Evolutionary conservation across 2,329 filamentous ascomycete genomes (phyloP), one percentile per base, ranked within the genome.

Genomic region (Penicillium sp.): DNA sequence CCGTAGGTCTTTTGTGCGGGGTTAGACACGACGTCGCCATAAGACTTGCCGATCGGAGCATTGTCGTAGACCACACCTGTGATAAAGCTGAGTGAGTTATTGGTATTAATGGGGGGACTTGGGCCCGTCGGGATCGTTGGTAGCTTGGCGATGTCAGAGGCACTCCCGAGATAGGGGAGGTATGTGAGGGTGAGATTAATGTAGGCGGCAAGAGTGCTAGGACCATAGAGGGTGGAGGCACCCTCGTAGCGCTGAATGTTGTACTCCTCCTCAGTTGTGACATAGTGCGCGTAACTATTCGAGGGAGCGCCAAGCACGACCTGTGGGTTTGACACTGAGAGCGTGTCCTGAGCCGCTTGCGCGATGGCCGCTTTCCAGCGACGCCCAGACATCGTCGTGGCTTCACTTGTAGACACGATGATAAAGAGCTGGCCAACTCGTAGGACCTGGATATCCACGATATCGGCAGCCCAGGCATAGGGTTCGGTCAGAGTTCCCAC

Each of bases 381-480:
- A 24, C 93, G 86, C 0, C 93, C 93, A 1, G 91, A 87, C 94
- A 97, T 98, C 4, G 93, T 97, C 0, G 91, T 95, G 0, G 91
- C 92, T 77, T 97, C 94, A 33, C 92, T 92, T 0, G 93, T 90
- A 35, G 90, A 90, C 30, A 97, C 87, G 64, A 97, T 88, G 64
- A 97, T 89, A 60, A 96, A 82, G 7, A 97, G 79, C 71, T 95
- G 91, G 0, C 94, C 94, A 0, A 94, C 90, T 13, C 94, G 90
- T 15, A 97, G 83, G 33, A 90, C 83, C 74, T 97, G 94, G 10
- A 97, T 85, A 73, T 97, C 92, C 50, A 96, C 93, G 51, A 97
- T 88, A 69, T 97, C 97, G 0, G 94, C 92, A 0, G 90, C 89
- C 94, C 94, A 98, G 7, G 86, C 81, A 76, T 97, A 97, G 0